Evolutionary conservation across 192 early-diverging fungal genomes (phyloP), one percentile per base, ranked within the genome.

Genomic region (Umbelopsis ramanniana): DNA sequence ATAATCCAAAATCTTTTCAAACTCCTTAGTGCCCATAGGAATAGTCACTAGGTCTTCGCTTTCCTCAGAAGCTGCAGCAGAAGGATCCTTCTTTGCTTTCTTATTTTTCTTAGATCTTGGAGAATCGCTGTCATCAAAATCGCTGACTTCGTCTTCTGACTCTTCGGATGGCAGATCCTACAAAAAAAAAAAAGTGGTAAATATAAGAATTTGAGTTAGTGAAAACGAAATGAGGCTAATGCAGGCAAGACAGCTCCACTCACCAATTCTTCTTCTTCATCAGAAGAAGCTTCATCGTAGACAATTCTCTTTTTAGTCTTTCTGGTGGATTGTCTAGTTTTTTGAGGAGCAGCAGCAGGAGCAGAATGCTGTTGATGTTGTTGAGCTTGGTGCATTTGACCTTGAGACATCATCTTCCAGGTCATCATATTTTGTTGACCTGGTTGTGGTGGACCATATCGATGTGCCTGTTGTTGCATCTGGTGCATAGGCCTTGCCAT

Each of bases 1-100:
- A 75, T 83, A 83, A 26, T 83, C 77, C 21, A 89, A 60, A 53
- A 89, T 87, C 66, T 81, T 79, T 33, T 89, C 87, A 48, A 89
- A 72, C 23, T 77, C 78, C 63, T 72, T 76, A 24, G 79, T 77
- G 10, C 78, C 82, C 83, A 88, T 83, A 9, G 87, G 87, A 38
- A 88, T 86, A 29, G 83, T 71, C 0, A 88, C 87, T 22, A 83
- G 80, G 22, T 84, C 83, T 55, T 88, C 82, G 22, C 47, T 21
- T 12, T 76, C 75, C 15, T 71, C 53, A 40, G 47, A 45, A n/a
- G n/a, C 35, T n/a, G 45, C 43, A 29, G 72, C 35, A 21, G 63
- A 17, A 66, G 63, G 10, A 52, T 43, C 67, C 52, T 60, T 72
- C 69, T 67, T 70, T 17, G 46, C 19, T 6, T 38, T 68, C 50